phyloP scores from a whole-genome alignment of 768 basidiomycete genomes.

The Boletus fagicola region DNA sequence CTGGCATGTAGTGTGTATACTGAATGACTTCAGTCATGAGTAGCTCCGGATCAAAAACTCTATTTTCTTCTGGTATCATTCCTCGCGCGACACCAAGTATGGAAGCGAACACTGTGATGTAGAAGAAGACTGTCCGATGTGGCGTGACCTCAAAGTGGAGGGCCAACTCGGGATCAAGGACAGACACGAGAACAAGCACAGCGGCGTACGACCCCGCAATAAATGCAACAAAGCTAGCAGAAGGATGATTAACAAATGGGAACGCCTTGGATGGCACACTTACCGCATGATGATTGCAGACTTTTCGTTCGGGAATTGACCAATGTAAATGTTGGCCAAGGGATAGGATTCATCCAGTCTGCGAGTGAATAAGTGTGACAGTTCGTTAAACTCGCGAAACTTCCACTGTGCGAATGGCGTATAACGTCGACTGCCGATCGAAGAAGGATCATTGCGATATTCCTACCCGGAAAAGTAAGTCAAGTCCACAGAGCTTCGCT shows the following conservation, averaged over 20 bases:
- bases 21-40: constrained; percentile 90
- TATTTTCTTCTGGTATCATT: constrained; percentile 94
- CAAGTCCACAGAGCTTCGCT: background rate
- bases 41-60: constrained; percentile 90
- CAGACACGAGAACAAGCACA: constrained; percentile 87
- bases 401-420: constrained; percentile 98
- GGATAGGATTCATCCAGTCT: constrained; percentile 88
- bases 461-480: constrained; percentile 53
- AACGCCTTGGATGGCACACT: constrained; percentile 23
- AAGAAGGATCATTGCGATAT: constrained; percentile 97
- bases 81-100: constrained; percentile 87
- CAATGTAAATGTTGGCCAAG: constrained; percentile 90
- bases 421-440: constrained; percentile 88
- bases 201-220: constrained; percentile 96
- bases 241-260: constrained; percentile 1
- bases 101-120: constrained; percentile 83
- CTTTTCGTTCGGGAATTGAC: constrained; percentile 96
- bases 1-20: constrained; percentile 95
- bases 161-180: constrained; percentile 91
- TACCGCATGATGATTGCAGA: constrained; percentile 87
- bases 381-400: constrained; percentile 97
- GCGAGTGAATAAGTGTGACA: constrained; percentile 87
- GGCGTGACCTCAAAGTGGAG: constrained; percentile 93
- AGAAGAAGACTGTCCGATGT: constrained; percentile 92
- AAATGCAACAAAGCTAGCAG: constrained; percentile 85